A percentile compares a stretch with the other conserved stretches of the same genome.
Evolutionary conservation across 805 yeast genomes (phyloP).

Genomic region (Kodamaea fukazawae): DNA sequence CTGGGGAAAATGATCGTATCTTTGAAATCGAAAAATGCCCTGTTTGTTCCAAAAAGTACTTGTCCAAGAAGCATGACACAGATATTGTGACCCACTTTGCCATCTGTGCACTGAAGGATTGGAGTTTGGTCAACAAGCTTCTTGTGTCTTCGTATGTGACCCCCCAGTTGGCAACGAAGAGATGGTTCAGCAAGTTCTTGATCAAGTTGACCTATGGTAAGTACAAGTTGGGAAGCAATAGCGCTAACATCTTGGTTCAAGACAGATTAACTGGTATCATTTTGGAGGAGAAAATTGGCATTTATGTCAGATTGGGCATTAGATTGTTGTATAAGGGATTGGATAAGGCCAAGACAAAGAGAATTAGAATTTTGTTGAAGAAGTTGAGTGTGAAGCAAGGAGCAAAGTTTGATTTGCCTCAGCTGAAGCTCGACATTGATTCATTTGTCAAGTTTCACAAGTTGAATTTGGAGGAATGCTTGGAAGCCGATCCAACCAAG

Average conservation of each 20-base stretch:
- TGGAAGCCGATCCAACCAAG: slow-evolving; percentile 42
- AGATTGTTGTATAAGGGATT: slow-evolving; percentile 77
- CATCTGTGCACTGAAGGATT: slow-evolving; percentile 75
- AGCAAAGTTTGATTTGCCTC: slow-evolving; percentile 68
- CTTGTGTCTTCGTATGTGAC: slow-evolving; percentile 72
- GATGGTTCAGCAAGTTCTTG: slow-evolving; percentile 83
- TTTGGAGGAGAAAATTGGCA: slow-evolving; percentile 90
- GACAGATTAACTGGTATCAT: slow-evolving; percentile 86
- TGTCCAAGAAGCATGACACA: slow-evolving; percentile 50
- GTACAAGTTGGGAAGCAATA: slow-evolving; percentile 75
- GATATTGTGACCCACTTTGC: slow-evolving; percentile 87
- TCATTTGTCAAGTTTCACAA: slow-evolving; percentile 81
- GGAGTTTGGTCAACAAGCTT: slow-evolving; percentile 65
- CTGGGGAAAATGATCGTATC: slow-evolving; percentile 34
- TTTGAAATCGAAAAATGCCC: slow-evolving; percentile 76
- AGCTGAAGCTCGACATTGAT: slow-evolving; percentile 63
- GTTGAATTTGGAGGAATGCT: slow-evolving; percentile 71
- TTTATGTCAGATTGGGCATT: slow-evolving; percentile 85
- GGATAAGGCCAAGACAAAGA: slow-evolving; percentile 54
- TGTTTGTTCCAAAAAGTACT: slow-evolving; percentile 62
- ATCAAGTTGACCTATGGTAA: slow-evolving; percentile 87
- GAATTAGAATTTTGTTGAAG: slow-evolving; percentile 58
- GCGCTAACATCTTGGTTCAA: slow-evolving; percentile 92
- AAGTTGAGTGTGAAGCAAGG: slow-evolving; percentile 81
- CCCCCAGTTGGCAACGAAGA: slow-evolving; percentile 74